Percentiles rank a stretch among this genome's conserved stretches.
These are phyloP conservation scores for Fagopyrum esculentum DNA, from an alignment of 148 eudicot species.

Conservation along the genomic window DNA sequence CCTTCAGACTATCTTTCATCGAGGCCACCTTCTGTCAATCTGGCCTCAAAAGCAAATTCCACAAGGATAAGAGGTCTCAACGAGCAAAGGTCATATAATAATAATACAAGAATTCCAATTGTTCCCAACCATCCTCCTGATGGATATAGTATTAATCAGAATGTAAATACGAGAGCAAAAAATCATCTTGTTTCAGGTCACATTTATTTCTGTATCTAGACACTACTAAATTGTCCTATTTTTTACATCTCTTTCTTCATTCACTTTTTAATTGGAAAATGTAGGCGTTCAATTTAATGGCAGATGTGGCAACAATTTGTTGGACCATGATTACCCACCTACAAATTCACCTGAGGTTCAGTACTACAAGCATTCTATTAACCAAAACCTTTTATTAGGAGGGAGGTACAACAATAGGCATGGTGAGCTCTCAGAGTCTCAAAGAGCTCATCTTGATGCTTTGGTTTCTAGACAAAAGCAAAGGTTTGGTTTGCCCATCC, in stretches of 20 bases:
- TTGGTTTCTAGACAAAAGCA: slow-evolving; percentile 35
- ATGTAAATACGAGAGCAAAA: slow-evolving; percentile 14
- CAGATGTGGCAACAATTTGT: slow-evolving; percentile 22
- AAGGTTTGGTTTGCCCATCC: slow-evolving; percentile 22
- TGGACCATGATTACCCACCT: slow-evolving; percentile 17
- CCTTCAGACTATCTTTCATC: slow-evolving; percentile 14
- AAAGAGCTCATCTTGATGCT: slow-evolving; percentile 35
- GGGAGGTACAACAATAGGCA: slow-evolving; percentile 16
- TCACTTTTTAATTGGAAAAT: slow-evolving; percentile 15
- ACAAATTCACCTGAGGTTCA: slow-evolving; percentile 23
- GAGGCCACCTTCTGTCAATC: slow-evolving; percentile 24
- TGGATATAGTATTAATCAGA: slow-evolving; percentile 20
- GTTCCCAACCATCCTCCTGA: slow-evolving; percentile 17
- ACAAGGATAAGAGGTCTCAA: slow-evolving; percentile 20
- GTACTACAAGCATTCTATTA: slow-evolving; percentile 12
- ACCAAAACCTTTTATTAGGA: slow-evolving; percentile 18
- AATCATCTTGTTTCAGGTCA: slow-evolving; percentile 23
- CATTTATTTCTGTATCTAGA: background rate
- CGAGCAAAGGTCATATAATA: slow-evolving; percentile 19
- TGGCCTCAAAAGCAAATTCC: slow-evolving; percentile 18
- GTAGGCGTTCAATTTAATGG: slow-evolving; percentile 19
- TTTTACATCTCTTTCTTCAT: slow-evolving; percentile 11
- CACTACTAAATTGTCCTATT: background rate
- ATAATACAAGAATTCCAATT: slow-evolving; percentile 17
- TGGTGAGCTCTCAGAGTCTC: slow-evolving; percentile 25